Evolutionary conservation across 2,329 filamentous ascomycete genomes (phyloP), one percentile per base, ranked within the genome.

Genomic region (Clathrospora elynae): DNA sequence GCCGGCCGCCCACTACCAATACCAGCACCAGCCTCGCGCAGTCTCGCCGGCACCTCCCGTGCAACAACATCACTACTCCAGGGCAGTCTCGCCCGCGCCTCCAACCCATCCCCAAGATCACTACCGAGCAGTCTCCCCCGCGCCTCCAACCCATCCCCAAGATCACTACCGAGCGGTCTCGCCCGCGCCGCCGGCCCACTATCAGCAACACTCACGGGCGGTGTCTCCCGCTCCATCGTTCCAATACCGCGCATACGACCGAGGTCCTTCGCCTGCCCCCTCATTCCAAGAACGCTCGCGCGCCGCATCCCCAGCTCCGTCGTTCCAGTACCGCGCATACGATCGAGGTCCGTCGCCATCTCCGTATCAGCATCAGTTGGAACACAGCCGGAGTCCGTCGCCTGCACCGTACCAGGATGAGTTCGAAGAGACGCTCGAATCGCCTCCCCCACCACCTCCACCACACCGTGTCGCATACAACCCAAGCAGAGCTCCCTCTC

Each of bases 371-470:
- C 66, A 57, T 22, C 55, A 61, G 12, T 33, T 56, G 11, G 38
- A 54, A 4, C 29, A 51, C 23, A 59, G 52, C 16, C 56, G 64
- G 6, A 62, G 53, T 13, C 46, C 52, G 4, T 67, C 64, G 9
- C 65, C 65, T n/a, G 61, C 58, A 4, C 61, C 65, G n/a, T 63
- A 56, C 58, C 66, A 62, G 13, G 45, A 57, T 10, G 41, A 53
- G 7, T 36, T 42, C 8, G 57, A 65, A 23, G 52, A 58, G 25
- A 25, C 34, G 6, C 28, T 59, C 13, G 68, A 74, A 13, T 86
- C 87, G 12, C 90, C 90, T 6, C 90, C 90, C 2, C 85, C 90
- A 2, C 90, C 91, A 6, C 90, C 91, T 5, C 91, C 95, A 51
- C 85, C 90, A 6, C 89, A 90, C 69, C 78, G 82, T 49, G 73